A percentile compares a stretch with the other conserved stretches of the same genome.
These are phyloP conservation scores for Leccinum pachyderme DNA, from an alignment of 1,284 basidiomycete species.

Conservation along the genomic window DNA sequence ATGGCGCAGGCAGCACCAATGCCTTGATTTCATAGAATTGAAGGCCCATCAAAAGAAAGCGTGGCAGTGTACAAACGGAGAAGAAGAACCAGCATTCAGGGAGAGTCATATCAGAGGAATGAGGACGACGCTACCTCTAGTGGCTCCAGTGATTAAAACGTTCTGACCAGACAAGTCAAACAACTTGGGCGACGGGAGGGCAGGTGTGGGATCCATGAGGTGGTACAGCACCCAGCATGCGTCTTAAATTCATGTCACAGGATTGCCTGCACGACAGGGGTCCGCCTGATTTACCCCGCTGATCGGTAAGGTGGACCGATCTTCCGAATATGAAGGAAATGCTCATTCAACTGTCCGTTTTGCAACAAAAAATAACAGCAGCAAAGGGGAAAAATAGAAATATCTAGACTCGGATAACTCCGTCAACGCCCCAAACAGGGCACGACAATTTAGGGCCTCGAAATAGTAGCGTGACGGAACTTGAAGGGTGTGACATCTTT, in stretches of 20 bases:
- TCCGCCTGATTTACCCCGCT: conserved; percentile 25
- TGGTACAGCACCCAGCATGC: conserved; percentile 6
- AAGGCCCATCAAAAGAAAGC: conserved; percentile 11
- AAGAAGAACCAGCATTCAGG: conserved; percentile 1
- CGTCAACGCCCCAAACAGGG: conserved; percentile 26
- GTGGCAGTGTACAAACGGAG: conserved; percentile 17
- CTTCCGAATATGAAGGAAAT: conserved; percentile 20
- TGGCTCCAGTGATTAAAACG: conserved; percentile 70
- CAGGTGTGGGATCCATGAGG: conserved; percentile 46
- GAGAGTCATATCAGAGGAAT: conserved; percentile 18
- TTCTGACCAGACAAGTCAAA: conserved; percentile 62
- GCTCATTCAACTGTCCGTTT: conserved; percentile 1
- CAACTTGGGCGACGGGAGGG: conserved; percentile 46
- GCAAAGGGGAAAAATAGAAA: conserved; percentile 5
- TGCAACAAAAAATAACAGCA: conserved; percentile 8
- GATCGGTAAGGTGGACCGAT: conserved; percentile 32
- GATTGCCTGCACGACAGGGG: conserved; percentile 2
- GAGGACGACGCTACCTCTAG: conserved; percentile 49
- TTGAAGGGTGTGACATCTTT: conserved; percentile 27
- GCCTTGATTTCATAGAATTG: conserved; percentile 41
- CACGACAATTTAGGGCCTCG: conserved; percentile 26
- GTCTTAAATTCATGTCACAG: conserved; percentile 25
- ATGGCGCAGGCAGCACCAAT: conserved; percentile 74
- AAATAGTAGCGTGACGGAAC: conserved; percentile 22
- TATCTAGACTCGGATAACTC: conserved; percentile 13